A percentile compares a stretch with the other conserved stretches of the same genome.
Evolutionary conservation across 2,329 filamentous ascomycete species (phyloP).

Genomic region (Blastomyces emzantsi): DNA sequence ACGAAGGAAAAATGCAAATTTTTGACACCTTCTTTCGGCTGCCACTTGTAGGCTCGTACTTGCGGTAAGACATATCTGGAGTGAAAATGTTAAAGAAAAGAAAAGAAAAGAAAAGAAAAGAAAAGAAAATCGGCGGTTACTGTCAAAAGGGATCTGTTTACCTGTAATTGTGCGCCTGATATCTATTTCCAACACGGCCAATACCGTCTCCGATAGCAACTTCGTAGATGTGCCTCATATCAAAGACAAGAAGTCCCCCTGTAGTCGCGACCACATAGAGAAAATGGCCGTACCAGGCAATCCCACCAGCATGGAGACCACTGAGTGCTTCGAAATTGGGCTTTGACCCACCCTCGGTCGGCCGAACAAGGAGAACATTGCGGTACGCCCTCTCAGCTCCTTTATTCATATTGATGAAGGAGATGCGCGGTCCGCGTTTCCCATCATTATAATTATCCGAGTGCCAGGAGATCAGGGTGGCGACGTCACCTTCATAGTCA

Average conservation of each 20-base stretch:
- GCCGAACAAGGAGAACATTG: conserved; percentile 30
- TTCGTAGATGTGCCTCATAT: conserved; percentile 24
- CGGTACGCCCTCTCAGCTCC: conserved; percentile 19
- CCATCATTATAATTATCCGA: conserved; percentile 6
- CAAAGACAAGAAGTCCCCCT: conserved; percentile 6
- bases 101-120: not conserved
- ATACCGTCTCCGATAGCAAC: conserved; percentile 26
- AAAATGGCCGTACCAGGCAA: conserved; percentile 10
- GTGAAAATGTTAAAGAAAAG: not conserved
- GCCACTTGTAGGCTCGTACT: conserved; percentile 5
- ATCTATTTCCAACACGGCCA: conserved; percentile 28
- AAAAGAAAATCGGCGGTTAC: not conserved
- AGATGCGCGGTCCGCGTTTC: conserved; percentile 7
- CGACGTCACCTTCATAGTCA: conserved; percentile 27
- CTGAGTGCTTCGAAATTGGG: conserved; percentile 28
- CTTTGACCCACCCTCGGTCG: conserved; percentile 17
- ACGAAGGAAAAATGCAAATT: conserved; percentile 30
- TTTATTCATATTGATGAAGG: conserved; percentile 9
- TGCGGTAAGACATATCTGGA: conserved; percentile 7
- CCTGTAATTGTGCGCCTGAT: conserved; percentile 29
- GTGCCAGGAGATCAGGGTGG: conserved; percentile 29
- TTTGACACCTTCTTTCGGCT: conserved; percentile 7
- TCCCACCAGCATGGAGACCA: conserved; percentile 28
- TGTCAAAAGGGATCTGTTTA: conserved; percentile 11
- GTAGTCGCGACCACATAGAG: conserved; percentile 7